Evolutionary conservation across 352 stramenopile genomes (phyloP), one percentile per base, ranked within the genome.

Genomic region (Globisporangium carolinianum): DNA sequence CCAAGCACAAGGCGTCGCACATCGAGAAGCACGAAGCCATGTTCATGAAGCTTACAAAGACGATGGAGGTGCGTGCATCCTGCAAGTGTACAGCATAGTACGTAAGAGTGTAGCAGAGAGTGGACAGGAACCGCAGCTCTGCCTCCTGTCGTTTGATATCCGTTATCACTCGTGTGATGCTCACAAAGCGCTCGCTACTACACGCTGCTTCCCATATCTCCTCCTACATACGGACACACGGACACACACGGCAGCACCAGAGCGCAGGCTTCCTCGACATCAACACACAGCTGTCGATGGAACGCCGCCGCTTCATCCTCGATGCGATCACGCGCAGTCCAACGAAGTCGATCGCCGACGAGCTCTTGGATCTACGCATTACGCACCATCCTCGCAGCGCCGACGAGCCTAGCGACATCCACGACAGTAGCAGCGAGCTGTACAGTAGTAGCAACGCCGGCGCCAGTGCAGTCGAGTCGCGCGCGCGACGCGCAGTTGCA

Each of bases 261-360:
- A 88, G 76, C 54, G 68, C 71, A 36, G 79, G 82, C 0, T 87
- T 87, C 37, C 61, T 91, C 10, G 79, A 86, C 10, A 87, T 89
- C 60, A 89, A 89, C 48, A 89, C 82, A 6, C 82, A 91, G 45
- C 53, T 91, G 6, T 89, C 79, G 0, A 88, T 89, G 73, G 82
- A 91, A 57, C 69, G 82, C 9, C 53, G 79, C 3, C 68, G 72
- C 1, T 91, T 91, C 50, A 89, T 91, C 50, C 68, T 91, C 0
- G 72, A 86, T 18, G 78, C 77, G 17, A 89, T 91, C 58, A 91
- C 77, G 14, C 77, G 67, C 24, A 66, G 69, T 38, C 77, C 70
- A 4, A 72, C 68, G 0, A 72, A 85, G 53, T 69, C 79, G 6
- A 75, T 87, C 32, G 60, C 76, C 35, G 75, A 86, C 56, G 79